Evolutionary conservation across 345 rosid species (phyloP).

Genomic region (Gossypium stocksii): DNA sequence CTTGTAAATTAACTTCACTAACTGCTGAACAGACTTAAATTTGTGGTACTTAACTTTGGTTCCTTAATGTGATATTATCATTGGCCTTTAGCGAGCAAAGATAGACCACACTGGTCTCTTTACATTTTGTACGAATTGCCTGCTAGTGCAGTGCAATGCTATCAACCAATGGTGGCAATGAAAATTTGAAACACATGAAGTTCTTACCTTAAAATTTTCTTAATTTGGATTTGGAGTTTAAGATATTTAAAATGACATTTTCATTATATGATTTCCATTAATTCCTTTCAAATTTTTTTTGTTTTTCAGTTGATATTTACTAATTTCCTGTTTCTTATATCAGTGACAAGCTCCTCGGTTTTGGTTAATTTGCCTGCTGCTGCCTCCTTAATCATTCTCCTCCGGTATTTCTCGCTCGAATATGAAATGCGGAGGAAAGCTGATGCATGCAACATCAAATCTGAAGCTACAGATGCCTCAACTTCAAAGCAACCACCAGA

Average conservation of each 20-base stretch:
- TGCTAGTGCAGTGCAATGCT: background rate
- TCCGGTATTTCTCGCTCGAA: constrained; percentile 82
- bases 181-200: background rate
- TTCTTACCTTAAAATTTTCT: constrained; percentile 1
- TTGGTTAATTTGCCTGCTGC: constrained; percentile 95
- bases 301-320: background rate
- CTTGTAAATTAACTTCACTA: background rate
- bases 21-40: background rate
- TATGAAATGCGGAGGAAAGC: constrained; percentile 75
- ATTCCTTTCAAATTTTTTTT: background rate
- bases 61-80: background rate
- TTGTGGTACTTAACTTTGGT: background rate
- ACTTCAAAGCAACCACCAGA: constrained; percentile 43
- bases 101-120: background rate
- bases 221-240: background rate
- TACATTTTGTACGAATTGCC: background rate
- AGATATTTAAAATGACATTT: background rate
- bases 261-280: background rate
- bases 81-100: background rate
- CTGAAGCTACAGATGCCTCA: constrained; percentile 26
- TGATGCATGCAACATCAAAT: constrained; percentile 56
- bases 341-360: constrained; percentile 98
- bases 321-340: constrained; percentile 16
- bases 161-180: background rate
- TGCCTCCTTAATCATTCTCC: constrained; percentile 63